These are phyloP conservation scores for Neofusicoccum parvum DNA, from an alignment of 2,329 filamentous ascomycete genomes.

Conservation along the genomic window DNA sequence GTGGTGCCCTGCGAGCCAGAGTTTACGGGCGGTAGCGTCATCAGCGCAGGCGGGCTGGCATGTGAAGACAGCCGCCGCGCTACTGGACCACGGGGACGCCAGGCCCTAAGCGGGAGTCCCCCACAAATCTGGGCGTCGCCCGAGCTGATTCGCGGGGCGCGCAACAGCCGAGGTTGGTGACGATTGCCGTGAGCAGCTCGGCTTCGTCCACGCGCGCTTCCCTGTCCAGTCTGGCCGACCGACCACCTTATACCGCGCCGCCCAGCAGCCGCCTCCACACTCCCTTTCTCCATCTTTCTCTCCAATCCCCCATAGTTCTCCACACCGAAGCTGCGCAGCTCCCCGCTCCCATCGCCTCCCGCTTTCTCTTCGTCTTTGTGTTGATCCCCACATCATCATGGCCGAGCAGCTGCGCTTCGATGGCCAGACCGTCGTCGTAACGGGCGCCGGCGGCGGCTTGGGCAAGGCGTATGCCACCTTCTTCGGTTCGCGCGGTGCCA, in stretches of 20 bases:
- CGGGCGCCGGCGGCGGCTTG: slow-evolving; percentile 79
- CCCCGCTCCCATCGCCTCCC: background rate
- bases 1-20: background rate
- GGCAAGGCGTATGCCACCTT: slow-evolving; percentile 84
- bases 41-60: background rate
- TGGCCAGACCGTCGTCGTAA: slow-evolving; percentile 86
- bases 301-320: slow-evolving; percentile 1
- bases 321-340: slow-evolving; percentile 8
- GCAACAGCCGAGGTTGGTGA: slow-evolving; percentile 16
- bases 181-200: slow-evolving; percentile 20
- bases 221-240: background rate
- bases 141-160: background rate
- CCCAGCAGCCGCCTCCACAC: background rate
- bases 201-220: slow-evolving; percentile 13
- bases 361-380: slow-evolving; percentile 6
- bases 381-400: slow-evolving; percentile 5
- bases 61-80: slow-evolving; percentile 19
- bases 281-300: background rate
- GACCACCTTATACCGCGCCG: slow-evolving; percentile 3
- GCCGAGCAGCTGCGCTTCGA: slow-evolving; percentile 70
- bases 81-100: background rate
- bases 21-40: slow-evolving; percentile 16
- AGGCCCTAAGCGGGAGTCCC: background rate
- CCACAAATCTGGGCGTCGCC: background rate
- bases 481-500: slow-evolving; percentile 89